phyloP scores from a whole-genome alignment of 2,329 filamentous ascomycete species.

The Monilinia polystroma region DNA sequence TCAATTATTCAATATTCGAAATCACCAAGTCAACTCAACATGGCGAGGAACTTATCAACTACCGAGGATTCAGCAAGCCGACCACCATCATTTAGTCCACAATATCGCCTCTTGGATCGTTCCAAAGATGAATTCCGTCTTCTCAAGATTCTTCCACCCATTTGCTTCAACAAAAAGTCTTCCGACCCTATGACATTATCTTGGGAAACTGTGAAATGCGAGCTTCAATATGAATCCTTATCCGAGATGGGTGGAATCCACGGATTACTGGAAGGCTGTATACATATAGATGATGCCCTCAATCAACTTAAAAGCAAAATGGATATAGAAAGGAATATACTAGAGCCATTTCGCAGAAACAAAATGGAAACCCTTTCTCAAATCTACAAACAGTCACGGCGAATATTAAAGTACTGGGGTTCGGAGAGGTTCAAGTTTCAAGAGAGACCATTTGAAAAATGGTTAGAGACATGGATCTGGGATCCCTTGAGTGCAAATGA shows the following conservation, averaged over 20 bases:
- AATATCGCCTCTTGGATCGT: background rate
- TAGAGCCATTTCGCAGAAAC: background rate
- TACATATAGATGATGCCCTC: fast-evolving
- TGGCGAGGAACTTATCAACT: background rate
- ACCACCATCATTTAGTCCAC: background rate
- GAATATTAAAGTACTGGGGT: background rate
- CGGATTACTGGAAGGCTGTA: too few relatives aligned
- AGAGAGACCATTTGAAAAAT: background rate
- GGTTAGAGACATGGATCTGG: background rate
- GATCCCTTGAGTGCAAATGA: background rate
- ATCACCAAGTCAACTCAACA: background rate
- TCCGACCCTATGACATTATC: background rate
- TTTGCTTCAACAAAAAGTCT: too few relatives aligned
- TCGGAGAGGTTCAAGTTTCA: background rate
- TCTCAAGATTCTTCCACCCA: background rate
- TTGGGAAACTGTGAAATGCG: background rate
- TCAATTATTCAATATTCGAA: background rate
- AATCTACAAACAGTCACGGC: background rate
- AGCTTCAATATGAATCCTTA: background rate
- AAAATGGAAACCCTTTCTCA: background rate
- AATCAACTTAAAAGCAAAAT: background rate
- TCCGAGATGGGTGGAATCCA: too few relatives aligned
- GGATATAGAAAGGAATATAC: background rate
- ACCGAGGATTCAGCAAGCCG: background rate
- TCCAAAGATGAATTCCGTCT: background rate